These are phyloP conservation scores for Allantophomopsis lycopodina DNA, from an alignment of 2,329 filamentous ascomycete genomes.

Conservation along the genomic window DNA sequence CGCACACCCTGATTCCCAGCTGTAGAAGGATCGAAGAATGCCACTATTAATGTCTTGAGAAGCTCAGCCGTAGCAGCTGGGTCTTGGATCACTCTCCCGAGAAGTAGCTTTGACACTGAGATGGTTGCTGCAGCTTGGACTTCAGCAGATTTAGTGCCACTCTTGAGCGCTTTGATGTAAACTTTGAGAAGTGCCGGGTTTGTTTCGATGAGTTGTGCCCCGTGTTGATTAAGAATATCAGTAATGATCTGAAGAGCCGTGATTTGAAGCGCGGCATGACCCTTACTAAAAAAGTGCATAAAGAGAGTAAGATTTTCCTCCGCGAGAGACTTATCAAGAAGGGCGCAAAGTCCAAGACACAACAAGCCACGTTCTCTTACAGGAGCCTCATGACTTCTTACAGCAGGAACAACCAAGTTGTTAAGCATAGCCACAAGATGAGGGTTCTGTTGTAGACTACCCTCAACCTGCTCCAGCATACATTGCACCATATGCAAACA, in stretches of 20 bases:
- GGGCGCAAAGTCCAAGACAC: slow-evolving; percentile 79
- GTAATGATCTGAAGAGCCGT: slow-evolving; percentile 85
- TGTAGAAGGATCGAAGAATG: slow-evolving; percentile 82
- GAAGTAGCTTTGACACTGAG: slow-evolving; percentile 73
- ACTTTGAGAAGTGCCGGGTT: slow-evolving; percentile 66
- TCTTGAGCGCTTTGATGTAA: slow-evolving; percentile 71
- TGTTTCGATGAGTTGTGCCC: slow-evolving; percentile 56
- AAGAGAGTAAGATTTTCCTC: slow-evolving; percentile 88
- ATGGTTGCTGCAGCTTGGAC: slow-evolving; percentile 73
- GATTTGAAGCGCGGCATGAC: slow-evolving; percentile 78
- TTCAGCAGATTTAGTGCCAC: slow-evolving; percentile 51
- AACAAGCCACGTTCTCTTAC: slow-evolving; percentile 83
- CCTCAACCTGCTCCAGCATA: slow-evolving; percentile 88
- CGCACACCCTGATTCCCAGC: slow-evolving; percentile 67
- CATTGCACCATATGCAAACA: slow-evolving; percentile 95
- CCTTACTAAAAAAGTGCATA: slow-evolving; percentile 91
- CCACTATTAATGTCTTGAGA: slow-evolving; percentile 70
- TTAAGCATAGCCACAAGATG: slow-evolving; percentile 97
- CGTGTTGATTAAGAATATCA: slow-evolving; percentile 84
- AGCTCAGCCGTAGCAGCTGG: slow-evolving; percentile 52
- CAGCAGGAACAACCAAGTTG: slow-evolving; percentile 88
- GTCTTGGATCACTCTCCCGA: slow-evolving; percentile 66
- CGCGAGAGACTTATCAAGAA: slow-evolving; percentile 82
- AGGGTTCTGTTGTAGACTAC: slow-evolving; percentile 76
- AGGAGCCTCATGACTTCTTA: slow-evolving; percentile 82